phyloP scores from a whole-genome alignment of 441 rosid species.

The Francoa sonchifolia region DNA sequence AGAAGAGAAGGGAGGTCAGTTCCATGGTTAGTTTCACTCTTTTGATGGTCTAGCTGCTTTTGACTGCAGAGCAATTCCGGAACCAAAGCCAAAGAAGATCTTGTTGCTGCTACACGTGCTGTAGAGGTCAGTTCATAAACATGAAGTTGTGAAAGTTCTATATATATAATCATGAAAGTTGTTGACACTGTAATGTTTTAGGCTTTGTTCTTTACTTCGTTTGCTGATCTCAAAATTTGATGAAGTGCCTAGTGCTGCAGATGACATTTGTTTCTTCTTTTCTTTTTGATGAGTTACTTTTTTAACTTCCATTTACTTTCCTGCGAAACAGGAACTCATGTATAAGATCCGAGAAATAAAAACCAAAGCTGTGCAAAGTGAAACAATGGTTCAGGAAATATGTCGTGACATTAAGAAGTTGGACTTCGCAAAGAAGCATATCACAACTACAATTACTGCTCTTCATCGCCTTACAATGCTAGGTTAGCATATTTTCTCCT shows the following conservation, averaged over 20 bases:
- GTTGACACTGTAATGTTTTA: not conserved
- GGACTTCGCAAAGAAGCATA: slow-evolving; percentile 99
- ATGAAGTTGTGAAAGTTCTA: slow-evolving; percentile 2
- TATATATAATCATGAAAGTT: not conserved
- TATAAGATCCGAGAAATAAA: slow-evolving; percentile 91
- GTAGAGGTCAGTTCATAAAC: slow-evolving; percentile 60
- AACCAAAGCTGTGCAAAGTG: slow-evolving; percentile 98
- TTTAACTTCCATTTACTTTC: slow-evolving; percentile 12
- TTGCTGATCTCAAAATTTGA: no score
- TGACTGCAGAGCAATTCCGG: slow-evolving; percentile 87
- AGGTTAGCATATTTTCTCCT: slow-evolving; percentile 37
- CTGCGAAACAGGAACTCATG: slow-evolving; percentile 65
- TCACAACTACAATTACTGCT: slow-evolving; percentile 96
- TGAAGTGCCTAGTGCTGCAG: not conserved
- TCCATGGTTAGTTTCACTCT: slow-evolving; percentile 1
- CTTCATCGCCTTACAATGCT: slow-evolving; percentile 99
- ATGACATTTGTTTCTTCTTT: slow-evolving; percentile 3
- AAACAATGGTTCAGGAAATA: slow-evolving; percentile 98
- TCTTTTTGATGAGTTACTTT: slow-evolving; percentile 5
- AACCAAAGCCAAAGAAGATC: slow-evolving; percentile 97
- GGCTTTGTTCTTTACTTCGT: not conserved
- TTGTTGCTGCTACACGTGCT: slow-evolving; percentile 94
- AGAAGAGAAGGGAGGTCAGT: not conserved
- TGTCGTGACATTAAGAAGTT: slow-evolving; percentile 98
- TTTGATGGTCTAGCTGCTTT: slow-evolving; percentile 12